Evolutionary conservation across 148 eudicot species (phyloP), one percentile per base, ranked within the genome.

Genomic region (Tetragonia tetragonoides): DNA sequence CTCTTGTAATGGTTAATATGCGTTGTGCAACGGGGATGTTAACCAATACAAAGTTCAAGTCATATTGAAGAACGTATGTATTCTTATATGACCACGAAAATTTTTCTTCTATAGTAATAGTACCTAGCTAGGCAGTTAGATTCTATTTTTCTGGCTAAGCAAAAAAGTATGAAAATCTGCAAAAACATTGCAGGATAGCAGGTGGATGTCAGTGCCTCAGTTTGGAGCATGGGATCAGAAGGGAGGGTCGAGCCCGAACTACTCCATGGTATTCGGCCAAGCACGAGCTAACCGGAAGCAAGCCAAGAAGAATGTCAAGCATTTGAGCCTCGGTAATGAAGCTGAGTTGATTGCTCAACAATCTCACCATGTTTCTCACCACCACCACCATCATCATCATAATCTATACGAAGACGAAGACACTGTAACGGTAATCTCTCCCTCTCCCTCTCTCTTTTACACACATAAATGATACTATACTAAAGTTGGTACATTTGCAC

Each of bases 171-270:
- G 72, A 34, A 28, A 24, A 6, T 59, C 38, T 72, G 34, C 79
- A 82, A 78, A 77, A 10, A 64, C 28, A 7, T 24, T 23, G 67
- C 67, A 64, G 67, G 3, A 60, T 20, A 60, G 0, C 1, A 10
- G 53, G 23, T 38, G 75, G 85, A 80, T 20, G 72, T 62, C 85
- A 3, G 82, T 87, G 15, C 89, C 89, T 62, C 69, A 78, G 68
- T 87, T 87, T 49, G 89, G 89, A 80, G 85, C 46, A 54, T 87
- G 89, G 89, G 87, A 87, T 63, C 75, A 77, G 24, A 82, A 77
- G 77, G 63, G 76, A 20, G 51, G 67, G 15, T 78, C 38, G 10
- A 80, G 77, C 16, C 82, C 86, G 8, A 79, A 87, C 73, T 87
- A 87, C 75, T 82, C 89, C 5, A 39, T 84, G 81, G 84, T 84